Conservation (phyloP, 345 rosid genomes). For the Xanthoceras sorbifolium region DNA sequence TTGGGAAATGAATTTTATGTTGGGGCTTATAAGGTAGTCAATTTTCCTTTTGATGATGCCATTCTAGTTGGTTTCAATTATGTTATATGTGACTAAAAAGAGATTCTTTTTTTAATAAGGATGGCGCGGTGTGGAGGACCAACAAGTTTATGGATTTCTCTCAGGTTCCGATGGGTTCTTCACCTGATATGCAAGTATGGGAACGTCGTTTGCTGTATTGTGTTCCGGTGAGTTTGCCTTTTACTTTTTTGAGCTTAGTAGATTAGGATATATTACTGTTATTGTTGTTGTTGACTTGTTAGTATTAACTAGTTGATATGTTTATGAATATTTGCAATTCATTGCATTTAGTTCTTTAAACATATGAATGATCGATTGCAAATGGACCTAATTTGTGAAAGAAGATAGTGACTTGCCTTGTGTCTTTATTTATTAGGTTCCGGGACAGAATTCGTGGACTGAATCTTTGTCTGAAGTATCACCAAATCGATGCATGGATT, state of each 20-base stretch:
- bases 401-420: neutral
- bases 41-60: neutral
- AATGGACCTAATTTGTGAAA: neutral
- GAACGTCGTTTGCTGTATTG: constrained; percentile 86
- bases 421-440: constrained; percentile 51
- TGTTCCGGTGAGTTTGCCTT: constrained; percentile 58
- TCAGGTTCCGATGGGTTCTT: constrained; percentile 49
- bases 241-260: no score
- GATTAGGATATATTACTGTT: neutral
- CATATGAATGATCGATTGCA: neutral
- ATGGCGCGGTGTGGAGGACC: constrained; percentile 81
- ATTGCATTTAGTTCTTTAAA: neutral
- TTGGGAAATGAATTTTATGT: constrained; percentile 93
- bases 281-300: neutral
- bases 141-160: constrained; percentile 75
- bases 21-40: constrained; percentile 79
- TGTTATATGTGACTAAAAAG: neutral
- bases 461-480: constrained; percentile 44
- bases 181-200: constrained; percentile 71
- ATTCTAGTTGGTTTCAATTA: neutral
- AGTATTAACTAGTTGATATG: neutral
- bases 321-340: neutral
- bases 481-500: constrained; percentile 29
- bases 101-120: constrained; percentile 43
- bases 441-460: constrained; percentile 80